Percentiles rank a stretch among this genome's conserved stretches.
Conservation (phyloP, 176 grass and related monocot species). For the Carex littledalei region DNA sequence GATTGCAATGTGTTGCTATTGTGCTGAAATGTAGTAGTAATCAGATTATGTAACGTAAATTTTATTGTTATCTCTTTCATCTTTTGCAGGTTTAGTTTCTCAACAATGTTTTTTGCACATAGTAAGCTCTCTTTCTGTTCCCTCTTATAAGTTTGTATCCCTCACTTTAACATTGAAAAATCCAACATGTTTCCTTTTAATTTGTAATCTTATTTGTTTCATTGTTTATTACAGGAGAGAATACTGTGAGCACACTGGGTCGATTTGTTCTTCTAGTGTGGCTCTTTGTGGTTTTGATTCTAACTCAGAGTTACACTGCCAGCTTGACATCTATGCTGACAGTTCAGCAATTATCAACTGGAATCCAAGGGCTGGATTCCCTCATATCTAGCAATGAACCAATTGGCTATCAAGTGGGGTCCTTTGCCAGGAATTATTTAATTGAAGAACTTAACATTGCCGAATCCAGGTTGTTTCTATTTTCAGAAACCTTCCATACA, state of each 20-base stretch:
- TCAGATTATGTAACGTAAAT: neutral
- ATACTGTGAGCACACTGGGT: constrained; percentile 75
- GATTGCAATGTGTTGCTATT: neutral
- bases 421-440: constrained; percentile 77
- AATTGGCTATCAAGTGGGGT: constrained; percentile 79
- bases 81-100: constrained; percentile 91
- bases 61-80: neutral
- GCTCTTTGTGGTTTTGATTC: constrained; percentile 90
- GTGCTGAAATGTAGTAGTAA: neutral
- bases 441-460: constrained; percentile 68
- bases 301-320: constrained; percentile 94
- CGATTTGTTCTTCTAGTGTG: constrained; percentile 80
- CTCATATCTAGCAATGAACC: constrained; percentile 51
- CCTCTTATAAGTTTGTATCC: constrained; percentile 19
- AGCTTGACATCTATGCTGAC: constrained; percentile 94
- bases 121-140: constrained; percentile 42
- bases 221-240: constrained; percentile 58
- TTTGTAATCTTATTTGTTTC: neutral
- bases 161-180: constrained; percentile 15
- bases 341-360: constrained; percentile 80
- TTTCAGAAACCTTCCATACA: constrained; percentile 1
- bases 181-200: neutral
- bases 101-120: constrained; percentile 82
- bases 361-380: constrained; percentile 68
- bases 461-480: constrained; percentile 38